These are phyloP conservation scores for Salvia sclarea DNA, from an alignment of 305 asterid genomes.

Conservation along the genomic window DNA sequence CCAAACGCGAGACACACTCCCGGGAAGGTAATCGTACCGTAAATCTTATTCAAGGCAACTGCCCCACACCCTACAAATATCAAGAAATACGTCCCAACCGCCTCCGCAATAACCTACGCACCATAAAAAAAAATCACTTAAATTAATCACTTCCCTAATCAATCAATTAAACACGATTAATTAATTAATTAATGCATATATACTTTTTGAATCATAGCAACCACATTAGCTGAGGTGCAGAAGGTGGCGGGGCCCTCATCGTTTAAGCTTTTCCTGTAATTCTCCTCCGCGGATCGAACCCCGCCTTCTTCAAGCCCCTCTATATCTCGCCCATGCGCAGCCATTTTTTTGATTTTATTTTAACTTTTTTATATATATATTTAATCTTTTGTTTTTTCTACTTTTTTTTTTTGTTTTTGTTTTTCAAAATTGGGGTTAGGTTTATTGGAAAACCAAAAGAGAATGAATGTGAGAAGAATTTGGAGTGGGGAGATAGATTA, in stretches of 20 bases:
- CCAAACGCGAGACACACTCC: conserved; percentile 43
- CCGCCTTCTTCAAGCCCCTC: conserved; percentile 42
- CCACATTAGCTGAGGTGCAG: conserved; percentile 41
- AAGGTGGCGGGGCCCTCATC: conserved; percentile 22
- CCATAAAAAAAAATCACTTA: no score
- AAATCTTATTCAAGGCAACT: conserved; percentile 41
- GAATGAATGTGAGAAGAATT: not conserved
- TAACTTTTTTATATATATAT: no score
- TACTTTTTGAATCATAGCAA: conserved; percentile 52
- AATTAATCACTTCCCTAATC: no score
- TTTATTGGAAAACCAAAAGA: conserved; percentile 5
- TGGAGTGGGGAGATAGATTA: conserved; percentile 1
- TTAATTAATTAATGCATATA: not conserved
- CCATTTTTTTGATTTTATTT: conserved; percentile 30
- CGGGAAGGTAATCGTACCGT: conserved; percentile 43
- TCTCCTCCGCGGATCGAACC: conserved; percentile 11
- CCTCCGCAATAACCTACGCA: conserved; percentile 51
- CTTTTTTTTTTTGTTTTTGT: not conserved
- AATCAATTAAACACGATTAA: no score
- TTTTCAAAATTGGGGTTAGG: not conserved
- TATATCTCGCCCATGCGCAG: conserved; percentile 32
- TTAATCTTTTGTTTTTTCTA: no score
- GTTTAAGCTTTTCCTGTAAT: conserved; percentile 12
- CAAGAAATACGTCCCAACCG: conserved; percentile 47
- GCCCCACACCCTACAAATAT: conserved; percentile 49